Base-by-base conservation (phyloP, 805 yeast species). In the Vanderwaltozyma yarrowii region DNA sequence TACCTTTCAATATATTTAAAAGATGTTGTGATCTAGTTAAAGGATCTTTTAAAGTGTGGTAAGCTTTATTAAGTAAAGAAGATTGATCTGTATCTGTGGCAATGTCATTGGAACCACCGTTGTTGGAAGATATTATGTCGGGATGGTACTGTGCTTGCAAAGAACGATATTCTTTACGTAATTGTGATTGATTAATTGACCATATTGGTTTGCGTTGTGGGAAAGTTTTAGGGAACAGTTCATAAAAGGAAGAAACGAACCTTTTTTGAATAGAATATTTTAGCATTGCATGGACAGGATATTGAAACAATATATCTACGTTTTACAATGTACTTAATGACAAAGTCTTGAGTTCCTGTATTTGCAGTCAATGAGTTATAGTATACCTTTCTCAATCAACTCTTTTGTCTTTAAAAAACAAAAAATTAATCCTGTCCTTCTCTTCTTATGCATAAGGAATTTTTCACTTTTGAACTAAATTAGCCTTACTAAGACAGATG, bases 101-200 rank as follows among this genome's bases (percentile, higher is more conserved):
- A n/a, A 29, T 38, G 2, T 38, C 30, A 5, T 34, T 37, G 10
- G 32, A 42, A n/a, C 37, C 38, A 3, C 34, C 40, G 9, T 21
- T 21, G 23, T 21, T 21, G 9, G 6, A 7, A 21, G 45, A 41
- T 28, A 40, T 63, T 42, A 68, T 66, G 62, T 89, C 98, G 0
- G 98, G 98, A 54, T 89, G 98, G 35, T 73, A 69, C 41, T 70
- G 66, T 27, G 81, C 73, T 58, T 89, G 97, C 23, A 87, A 63
- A 8, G 52, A 45, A 29, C 95, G 64, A 56, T 77, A 89, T 56
- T 92, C 97, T 41, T 75, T 71, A 36, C 94, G 71, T 34, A 89
- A 67, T 14, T 61, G 51, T 34, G 67, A 62, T 12, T 65, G 50
- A 50, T 85, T 77, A 5, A 86, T 59, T 2, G 56, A 51, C 61